Percentiles rank a stretch among this genome's conserved stretches.
These are phyloP conservation scores for Neurospora sp. DNA, from an alignment of 495 filamentous ascomycete genomes.

Conservation along the genomic window DNA sequence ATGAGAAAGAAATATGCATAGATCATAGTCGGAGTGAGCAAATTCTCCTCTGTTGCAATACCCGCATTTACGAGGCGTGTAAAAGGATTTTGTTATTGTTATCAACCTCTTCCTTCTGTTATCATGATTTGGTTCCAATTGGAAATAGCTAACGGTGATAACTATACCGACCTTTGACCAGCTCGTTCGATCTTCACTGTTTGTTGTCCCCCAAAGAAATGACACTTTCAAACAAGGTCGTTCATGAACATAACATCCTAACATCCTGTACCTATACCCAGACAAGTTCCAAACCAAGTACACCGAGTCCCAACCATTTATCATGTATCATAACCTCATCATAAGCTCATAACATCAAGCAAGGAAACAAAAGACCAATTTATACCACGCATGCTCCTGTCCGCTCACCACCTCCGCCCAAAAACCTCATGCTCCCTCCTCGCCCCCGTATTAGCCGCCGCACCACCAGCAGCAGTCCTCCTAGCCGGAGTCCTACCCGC, in stretches of 20 bases:
- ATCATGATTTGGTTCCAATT: neutral
- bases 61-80: neutral
- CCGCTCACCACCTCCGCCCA: conserved; percentile 29
- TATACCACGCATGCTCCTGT: too few species aligned
- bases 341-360: neutral
- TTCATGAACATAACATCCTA: neutral
- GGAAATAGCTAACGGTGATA: neutral
- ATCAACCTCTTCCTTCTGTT: too few species aligned
- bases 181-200: neutral
- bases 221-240: neutral
- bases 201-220: neutral
- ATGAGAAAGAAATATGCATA: neutral
- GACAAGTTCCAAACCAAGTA: neutral
- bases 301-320: neutral
- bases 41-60: neutral
- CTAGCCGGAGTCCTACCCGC: conserved; percentile 1
- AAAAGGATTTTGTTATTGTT: neutral
- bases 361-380: neutral
- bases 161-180: neutral
- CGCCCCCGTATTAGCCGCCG: conserved; percentile 1
- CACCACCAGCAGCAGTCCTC: conserved; percentile 13
- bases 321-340: neutral
- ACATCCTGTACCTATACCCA: neutral
- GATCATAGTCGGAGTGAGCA: neutral
- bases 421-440: conserved; percentile 26